Evolutionary conservation across 164 flowering plant genomes (phyloP).

Genomic region (Vitis riparia): DNA sequence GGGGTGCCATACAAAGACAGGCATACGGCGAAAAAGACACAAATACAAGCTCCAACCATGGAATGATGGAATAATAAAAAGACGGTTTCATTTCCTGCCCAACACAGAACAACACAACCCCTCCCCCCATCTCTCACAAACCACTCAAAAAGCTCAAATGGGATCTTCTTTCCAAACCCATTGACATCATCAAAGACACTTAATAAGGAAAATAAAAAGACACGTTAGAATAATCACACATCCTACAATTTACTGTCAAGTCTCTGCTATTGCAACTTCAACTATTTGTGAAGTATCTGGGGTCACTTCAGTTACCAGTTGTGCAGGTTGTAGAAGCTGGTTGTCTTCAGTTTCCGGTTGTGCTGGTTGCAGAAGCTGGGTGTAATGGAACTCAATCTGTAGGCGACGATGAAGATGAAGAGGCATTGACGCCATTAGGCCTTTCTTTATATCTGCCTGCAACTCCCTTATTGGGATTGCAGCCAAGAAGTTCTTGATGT

Average conservation of each 20-base stretch:
- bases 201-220: constrained; percentile 4
- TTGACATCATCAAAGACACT: constrained; percentile 15
- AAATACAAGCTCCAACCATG: neutral
- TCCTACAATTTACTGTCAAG: constrained; percentile 22
- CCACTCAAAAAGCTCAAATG: constrained; percentile 11
- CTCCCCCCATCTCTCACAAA: neutral
- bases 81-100: neutral
- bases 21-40: neutral
- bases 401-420: constrained; percentile 89
- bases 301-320: constrained; percentile 12
- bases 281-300: neutral
- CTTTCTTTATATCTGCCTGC: constrained; percentile 84
- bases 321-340: too few relatives aligned
- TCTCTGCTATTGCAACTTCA: constrained; percentile 12
- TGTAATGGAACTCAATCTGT: constrained; percentile 89
- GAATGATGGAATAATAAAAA: neutral
- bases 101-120: neutral
- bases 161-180: constrained; percentile 23
- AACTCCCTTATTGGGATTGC: constrained; percentile 95
- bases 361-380: constrained; percentile 37
- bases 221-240: constrained; percentile 38
- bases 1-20: neutral
- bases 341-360: neutral
- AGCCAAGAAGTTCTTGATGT: constrained; percentile 90
- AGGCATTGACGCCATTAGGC: constrained; percentile 59